Conservation (phyloP, 192 early-diverging fungal species). For the Umbelopsis ramanniana region DNA sequence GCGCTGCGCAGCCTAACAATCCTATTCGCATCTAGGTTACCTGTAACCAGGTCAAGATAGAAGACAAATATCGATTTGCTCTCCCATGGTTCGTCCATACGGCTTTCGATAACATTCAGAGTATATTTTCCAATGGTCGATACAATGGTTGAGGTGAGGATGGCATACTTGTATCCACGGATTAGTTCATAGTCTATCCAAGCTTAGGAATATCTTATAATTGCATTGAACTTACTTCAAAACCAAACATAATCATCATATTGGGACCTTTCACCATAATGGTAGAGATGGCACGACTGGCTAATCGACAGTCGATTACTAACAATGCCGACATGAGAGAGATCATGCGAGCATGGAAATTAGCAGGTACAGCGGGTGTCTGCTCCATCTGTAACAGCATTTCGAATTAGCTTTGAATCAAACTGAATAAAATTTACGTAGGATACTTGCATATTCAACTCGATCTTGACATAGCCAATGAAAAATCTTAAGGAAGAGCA, state of each 20-base stretch:
- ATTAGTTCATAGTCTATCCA: neutral
- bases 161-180: conserved; percentile 70
- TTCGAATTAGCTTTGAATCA: neutral
- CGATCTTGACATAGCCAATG: conserved; percentile 96
- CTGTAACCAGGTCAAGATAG: conserved; percentile 85
- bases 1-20: neutral
- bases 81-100: conserved; percentile 89
- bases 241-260: conserved; percentile 99
- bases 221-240: conserved; percentile 68
- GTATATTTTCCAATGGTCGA: conserved; percentile 84
- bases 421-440: neutral
- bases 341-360: conserved; percentile 77
- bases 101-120: conserved; percentile 84
- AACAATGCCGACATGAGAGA: conserved; percentile 69
- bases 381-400: conserved; percentile 79
- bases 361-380: conserved; percentile 60
- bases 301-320: conserved; percentile 73
- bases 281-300: conserved; percentile 67
- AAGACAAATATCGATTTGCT: conserved; percentile 92
- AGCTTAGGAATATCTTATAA: neutral
- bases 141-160: conserved; percentile 79
- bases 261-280: conserved; percentile 72
- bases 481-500: conserved; percentile 93
- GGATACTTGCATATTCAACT: conserved; percentile 74
- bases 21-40: conserved; percentile 38